Evolutionary conservation across 345 rosid species (phyloP), one percentile per base, ranked within the genome.

Genomic region (Lumnitzera littorea): DNA sequence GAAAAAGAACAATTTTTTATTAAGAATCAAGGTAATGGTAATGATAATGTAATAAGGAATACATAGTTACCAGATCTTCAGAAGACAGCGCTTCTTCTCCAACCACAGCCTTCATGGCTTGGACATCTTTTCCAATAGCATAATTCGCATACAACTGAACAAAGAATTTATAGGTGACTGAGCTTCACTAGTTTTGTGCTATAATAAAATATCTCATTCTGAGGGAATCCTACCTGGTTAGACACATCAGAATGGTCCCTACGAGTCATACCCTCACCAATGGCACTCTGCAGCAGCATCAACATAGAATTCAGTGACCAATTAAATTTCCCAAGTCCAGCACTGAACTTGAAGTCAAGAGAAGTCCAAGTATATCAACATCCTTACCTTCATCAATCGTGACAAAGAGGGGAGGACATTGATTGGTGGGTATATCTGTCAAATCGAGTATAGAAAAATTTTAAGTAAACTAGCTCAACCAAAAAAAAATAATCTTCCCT

Each of bases 41-140:
- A 36, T 7, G 43, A 36, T 7, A 36, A 36, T 36, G 43, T 36
- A 36, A 36, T 36, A 36, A 27, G 64, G 61, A 61, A 67, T 46
- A 61, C 72, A 51, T 43, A 57, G 61, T 58, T 58, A 91, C 98
- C 98, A 91, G 76, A 64, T 91, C 98, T 81, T 91, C 98, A 4
- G 96, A 87, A 61, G 96, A 91, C 62, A 91, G 96, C 23, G 98
- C 98, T 86, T 91, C 98, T 70, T 89, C 98, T 85, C 98, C 98
- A 15, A 92, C 98, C 74, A 92, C 98, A 57, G 96, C 96, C 77
- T 92, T 87, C 98, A 92, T 92, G 53, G 98, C 98, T 76, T 91
- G 96, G 13, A 91, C 96, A 69, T 92, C 98, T 74, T 92, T 89
- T 57, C 98, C 98, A 63, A 89, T 92, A 24, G 96, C 96, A 65